These are phyloP conservation scores for Viola pubescens DNA, from an alignment of 441 rosid species.

Conservation along the genomic window DNA sequence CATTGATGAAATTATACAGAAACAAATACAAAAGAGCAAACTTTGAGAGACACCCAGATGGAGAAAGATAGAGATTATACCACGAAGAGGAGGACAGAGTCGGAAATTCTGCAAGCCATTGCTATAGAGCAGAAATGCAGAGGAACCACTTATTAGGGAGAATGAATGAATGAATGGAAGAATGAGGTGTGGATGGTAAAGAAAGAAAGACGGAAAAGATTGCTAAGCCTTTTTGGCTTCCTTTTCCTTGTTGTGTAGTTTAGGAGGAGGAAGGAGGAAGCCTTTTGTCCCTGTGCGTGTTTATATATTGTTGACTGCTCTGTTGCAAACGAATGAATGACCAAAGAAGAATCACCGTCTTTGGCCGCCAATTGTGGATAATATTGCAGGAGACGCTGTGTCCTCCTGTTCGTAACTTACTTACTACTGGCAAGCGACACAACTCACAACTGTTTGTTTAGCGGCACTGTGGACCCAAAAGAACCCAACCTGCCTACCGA, in stretches of 20 bases:
- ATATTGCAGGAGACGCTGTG: not conserved
- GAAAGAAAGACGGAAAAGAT: too few relatives aligned
- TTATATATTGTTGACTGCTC: not conserved
- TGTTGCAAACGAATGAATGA: not conserved
- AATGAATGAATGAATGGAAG: not conserved
- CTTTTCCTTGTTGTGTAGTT: not conserved
- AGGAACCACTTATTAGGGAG: constrained; percentile 16
- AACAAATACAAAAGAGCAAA: not conserved
- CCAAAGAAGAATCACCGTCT: not conserved
- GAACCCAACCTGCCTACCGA: too few relatives aligned
- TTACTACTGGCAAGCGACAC: too few relatives aligned
- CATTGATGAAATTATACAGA: not conserved
- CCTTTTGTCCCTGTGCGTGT: not conserved
- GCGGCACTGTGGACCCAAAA: too few relatives aligned
- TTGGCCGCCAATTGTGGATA: not conserved
- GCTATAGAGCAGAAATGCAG: constrained; percentile 21
- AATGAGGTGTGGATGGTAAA: not conserved
- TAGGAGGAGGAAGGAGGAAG: not conserved
- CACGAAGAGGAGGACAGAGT: constrained; percentile 48
- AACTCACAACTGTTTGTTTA: too few relatives aligned
- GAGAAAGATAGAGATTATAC: constrained; percentile 26
- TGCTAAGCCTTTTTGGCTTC: not conserved
- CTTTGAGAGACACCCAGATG: not conserved
- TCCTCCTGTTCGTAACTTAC: not conserved
- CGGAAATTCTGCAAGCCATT: constrained; percentile 67